phyloP scores from a whole-genome alignment of 2,329 filamentous ascomycete species.

The Colletotrichum eremochloae region DNA sequence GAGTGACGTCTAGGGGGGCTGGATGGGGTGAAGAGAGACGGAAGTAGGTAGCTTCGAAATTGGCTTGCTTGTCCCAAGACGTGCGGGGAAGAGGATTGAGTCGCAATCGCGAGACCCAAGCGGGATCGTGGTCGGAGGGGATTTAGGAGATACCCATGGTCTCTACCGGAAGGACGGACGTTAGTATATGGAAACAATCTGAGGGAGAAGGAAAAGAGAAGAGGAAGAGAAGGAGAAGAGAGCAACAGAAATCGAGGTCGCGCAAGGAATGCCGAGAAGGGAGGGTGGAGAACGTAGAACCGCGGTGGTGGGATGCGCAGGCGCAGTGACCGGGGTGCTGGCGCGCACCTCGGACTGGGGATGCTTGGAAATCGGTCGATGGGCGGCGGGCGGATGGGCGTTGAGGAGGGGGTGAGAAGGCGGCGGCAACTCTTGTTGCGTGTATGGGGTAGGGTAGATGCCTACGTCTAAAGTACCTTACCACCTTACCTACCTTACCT shows the following conservation, averaged over 20 bases:
- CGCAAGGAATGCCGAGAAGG: slow-evolving; percentile 40
- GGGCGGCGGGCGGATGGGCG: slow-evolving; percentile 28
- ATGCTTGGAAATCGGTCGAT: slow-evolving; percentile 42
- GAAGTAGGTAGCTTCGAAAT: slow-evolving; percentile 26
- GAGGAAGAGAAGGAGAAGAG: slow-evolving; percentile 6
- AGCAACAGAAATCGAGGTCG: slow-evolving; percentile 16
- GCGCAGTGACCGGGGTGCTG: slow-evolving; percentile 23
- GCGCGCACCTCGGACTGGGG: slow-evolving; percentile 33
- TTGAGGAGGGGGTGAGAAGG: slow-evolving; percentile 19
- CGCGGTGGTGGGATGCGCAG: slow-evolving; percentile 39
- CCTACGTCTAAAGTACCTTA: too few species aligned
- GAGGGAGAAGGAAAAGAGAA: slow-evolving; percentile 7
- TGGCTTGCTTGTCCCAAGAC: slow-evolving; percentile 30
- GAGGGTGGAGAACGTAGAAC: slow-evolving; percentile 40
- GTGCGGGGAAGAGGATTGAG: slow-evolving; percentile 34
- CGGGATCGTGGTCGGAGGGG: slow-evolving; percentile 32
- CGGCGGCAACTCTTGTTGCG: neutral
- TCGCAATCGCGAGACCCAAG: slow-evolving; percentile 41
- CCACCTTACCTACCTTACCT: neutral
- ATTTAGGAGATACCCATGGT: slow-evolving; percentile 39
- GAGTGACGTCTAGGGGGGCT: slow-evolving; percentile 9
- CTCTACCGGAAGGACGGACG: slow-evolving; percentile 17
- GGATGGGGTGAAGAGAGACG: neutral
- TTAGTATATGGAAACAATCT: slow-evolving; percentile 21
- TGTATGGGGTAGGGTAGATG: too few species aligned